Evolutionary conservation across 306 rosid genomes (phyloP), one percentile per base, ranked within the genome.

Genomic region (Vigna mungo): DNA sequence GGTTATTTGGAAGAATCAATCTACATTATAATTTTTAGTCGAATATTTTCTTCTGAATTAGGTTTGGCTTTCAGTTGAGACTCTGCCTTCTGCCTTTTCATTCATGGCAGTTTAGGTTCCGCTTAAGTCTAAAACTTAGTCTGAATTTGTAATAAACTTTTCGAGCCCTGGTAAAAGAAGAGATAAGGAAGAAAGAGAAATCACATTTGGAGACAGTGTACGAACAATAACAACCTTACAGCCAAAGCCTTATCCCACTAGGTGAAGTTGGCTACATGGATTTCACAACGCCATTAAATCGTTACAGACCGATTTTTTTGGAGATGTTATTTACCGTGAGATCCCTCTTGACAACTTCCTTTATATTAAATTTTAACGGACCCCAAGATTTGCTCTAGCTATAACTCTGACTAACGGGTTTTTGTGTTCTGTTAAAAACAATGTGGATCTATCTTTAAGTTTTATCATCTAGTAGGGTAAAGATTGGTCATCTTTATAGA

Each of bases 111-210:
- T 51, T 55, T 18, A 27, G 68, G 58, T 56, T 78, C 43, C 53
- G 46, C 70, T 32, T 15, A n/a, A 17, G 15, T 46, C 39, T 68
- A 77, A 53, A 53, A 53, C 55, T 77, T 25, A 12, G 53, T 23
- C 52, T 55, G 69, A 58, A 5, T 52, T 65, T 64, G 25, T 30
- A 8, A 44, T 18, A 14, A n/a, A 27, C 34, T 23, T 15, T 52
- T n/a, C 20, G 41, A 44, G 7, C 59, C 56, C 13, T 18, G 51
- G 18, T 12, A 27, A 41, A 39, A 18, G 51, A 69, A 49, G 16
- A 61, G 39, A 9, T 16, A 37, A 34, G 63, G 53, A 32, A 30
- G 17, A 51, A 20, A 44, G 68, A 36, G 66, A 39, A 60, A 13
- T 70, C 12, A 71, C 21, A 13, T 32, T 20, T 21, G 41, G 7